Conservation (phyloP, 1,139 yeast genomes). For the Candida tropicalis region DNA sequence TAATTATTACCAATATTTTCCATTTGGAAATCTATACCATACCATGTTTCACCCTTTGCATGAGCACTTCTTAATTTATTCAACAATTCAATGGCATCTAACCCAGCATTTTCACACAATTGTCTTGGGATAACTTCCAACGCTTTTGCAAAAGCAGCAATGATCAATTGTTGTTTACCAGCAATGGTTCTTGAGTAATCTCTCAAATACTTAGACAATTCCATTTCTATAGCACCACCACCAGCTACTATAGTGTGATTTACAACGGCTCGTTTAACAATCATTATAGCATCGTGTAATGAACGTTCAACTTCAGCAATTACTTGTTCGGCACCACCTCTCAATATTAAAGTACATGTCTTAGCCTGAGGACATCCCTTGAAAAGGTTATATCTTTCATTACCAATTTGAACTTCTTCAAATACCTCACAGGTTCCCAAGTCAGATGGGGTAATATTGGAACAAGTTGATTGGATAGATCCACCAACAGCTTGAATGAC, state of each 20-base stretch:
- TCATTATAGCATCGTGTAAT: slow-evolving; percentile 97
- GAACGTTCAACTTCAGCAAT: slow-evolving; percentile 98
- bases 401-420: slow-evolving; percentile 95
- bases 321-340: slow-evolving; percentile 99
- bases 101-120: slow-evolving; percentile 96
- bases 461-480: slow-evolving; percentile 80
- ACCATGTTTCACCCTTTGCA: slow-evolving; percentile 90
- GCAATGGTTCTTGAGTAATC: slow-evolving; percentile 86
- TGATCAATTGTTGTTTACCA: slow-evolving; percentile 92
- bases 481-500: slow-evolving; percentile 96
- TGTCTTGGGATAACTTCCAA: slow-evolving; percentile 96
- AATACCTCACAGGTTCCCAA: slow-evolving; percentile 85
- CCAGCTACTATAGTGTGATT: slow-evolving; percentile 92
- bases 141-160: slow-evolving; percentile 91
- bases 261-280: slow-evolving; percentile 91
- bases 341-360: slow-evolving; percentile 87
- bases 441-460: slow-evolving; percentile 68
- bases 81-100: slow-evolving; percentile 91
- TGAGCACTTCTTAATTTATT: slow-evolving; percentile 91
- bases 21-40: slow-evolving; percentile 86
- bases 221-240: slow-evolving; percentile 99
- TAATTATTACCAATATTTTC: slow-evolving; percentile 86
- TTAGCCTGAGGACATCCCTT: slow-evolving; percentile 90
- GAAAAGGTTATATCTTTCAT: slow-evolving; percentile 90
- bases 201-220: slow-evolving; percentile 82